phyloP scores from a whole-genome alignment of 768 basidiomycete species.

The Pisolithus orientalis region DNA sequence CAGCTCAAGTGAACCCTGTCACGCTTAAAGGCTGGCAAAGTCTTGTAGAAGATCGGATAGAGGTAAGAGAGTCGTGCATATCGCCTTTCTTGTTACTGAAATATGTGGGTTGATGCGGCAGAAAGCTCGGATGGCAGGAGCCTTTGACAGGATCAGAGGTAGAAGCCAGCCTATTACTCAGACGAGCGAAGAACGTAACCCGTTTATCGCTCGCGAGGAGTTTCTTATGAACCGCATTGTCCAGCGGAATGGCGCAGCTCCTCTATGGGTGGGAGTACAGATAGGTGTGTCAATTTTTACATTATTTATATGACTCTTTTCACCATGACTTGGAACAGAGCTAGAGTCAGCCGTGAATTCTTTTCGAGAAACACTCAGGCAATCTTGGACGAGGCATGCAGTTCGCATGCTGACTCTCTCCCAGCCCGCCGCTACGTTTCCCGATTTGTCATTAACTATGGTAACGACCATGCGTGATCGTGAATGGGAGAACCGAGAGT shows the following conservation, averaged over 20 bases:
- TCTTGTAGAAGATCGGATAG: constrained; percentile 74
- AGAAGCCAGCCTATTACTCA: constrained; percentile 46
- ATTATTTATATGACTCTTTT: neutral
- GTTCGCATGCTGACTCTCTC: constrained; percentile 51
- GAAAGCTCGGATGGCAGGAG: constrained; percentile 62
- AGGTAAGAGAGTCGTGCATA: constrained; percentile 39
- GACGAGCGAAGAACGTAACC: constrained; percentile 46
- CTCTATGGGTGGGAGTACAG: constrained; percentile 85
- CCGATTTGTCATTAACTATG: constrained; percentile 29
- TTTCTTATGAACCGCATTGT: constrained; percentile 84
- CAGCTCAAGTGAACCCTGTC: constrained; percentile 44
- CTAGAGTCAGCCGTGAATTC: constrained; percentile 54
- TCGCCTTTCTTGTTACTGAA: neutral
- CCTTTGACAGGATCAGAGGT: constrained; percentile 69
- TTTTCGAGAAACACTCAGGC: constrained; percentile 59
- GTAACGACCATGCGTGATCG: constrained; percentile 48
- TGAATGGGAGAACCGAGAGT: constrained; percentile 67
- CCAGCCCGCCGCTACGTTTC: constrained; percentile 35
- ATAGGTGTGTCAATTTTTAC: constrained; percentile 37
- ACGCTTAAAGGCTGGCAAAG: constrained; percentile 69
- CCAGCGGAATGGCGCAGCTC: constrained; percentile 73
- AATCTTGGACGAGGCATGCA: constrained; percentile 72
- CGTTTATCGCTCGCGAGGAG: constrained; percentile 69
- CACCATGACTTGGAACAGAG: constrained; percentile 36
- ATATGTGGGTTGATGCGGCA: constrained; percentile 17